phyloP scores from a whole-genome alignment of 305 asterid genomes.

The Solanum hybrid region DNA sequence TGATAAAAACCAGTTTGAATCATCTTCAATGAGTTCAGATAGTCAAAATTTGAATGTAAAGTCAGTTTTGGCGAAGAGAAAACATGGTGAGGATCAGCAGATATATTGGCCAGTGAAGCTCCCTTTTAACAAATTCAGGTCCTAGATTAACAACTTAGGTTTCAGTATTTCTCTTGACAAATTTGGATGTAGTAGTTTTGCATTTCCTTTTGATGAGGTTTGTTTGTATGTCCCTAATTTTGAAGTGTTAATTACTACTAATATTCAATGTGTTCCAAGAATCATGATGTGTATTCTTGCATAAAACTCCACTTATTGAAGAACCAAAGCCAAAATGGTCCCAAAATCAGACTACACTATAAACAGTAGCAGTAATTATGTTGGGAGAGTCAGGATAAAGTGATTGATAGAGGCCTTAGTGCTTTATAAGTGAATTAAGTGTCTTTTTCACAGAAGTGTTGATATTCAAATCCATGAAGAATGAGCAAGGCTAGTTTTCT shows the following conservation, averaged over 20 bases:
- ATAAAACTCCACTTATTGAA: not conserved
- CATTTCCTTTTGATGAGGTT: not conserved
- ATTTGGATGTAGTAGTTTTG: not conserved
- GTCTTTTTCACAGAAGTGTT: not conserved
- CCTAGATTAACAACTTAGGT: not conserved
- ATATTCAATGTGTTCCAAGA: not conserved
- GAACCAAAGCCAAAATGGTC: not conserved
- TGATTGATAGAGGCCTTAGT: not conserved
- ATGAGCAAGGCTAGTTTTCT: not conserved
- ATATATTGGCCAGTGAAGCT: slow-evolving; percentile 13
- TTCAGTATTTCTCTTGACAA: not conserved
- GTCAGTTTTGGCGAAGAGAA: slow-evolving; percentile 10
- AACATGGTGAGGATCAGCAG: slow-evolving; percentile 12
- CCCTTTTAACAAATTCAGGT: slow-evolving; percentile 15
- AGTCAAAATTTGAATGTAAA: slow-evolving; percentile 9
- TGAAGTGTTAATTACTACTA: not conserved
- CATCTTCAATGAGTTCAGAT: slow-evolving; percentile 6
- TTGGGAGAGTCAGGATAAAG: not conserved
- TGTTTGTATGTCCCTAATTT: not conserved
- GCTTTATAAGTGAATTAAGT: not conserved
- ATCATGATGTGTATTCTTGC: not conserved
- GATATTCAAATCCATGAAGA: not conserved
- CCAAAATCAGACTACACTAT: not conserved
- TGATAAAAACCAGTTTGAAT: slow-evolving; percentile 5
- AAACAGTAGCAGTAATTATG: not conserved